Evolutionary conservation across 495 filamentous ascomycete genomes (phyloP).

Genomic region (Talaromyces borbonicus): DNA sequence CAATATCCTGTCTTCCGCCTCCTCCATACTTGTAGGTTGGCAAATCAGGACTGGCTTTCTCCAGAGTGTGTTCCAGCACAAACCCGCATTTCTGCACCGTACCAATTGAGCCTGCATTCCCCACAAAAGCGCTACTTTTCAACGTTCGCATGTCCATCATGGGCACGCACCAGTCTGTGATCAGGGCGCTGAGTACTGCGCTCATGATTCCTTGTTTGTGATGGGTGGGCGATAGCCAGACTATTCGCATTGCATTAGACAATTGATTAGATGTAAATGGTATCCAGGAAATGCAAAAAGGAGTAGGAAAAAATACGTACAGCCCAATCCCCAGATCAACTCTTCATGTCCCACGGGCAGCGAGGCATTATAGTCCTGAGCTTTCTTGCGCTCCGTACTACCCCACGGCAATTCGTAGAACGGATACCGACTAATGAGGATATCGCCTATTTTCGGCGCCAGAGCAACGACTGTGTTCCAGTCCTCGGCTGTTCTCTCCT

Average conservation of each 20-base stretch:
- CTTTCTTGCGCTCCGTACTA: slow-evolving; percentile 11
- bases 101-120: slow-evolving; percentile 16
- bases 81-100: slow-evolving; percentile 20
- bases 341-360: slow-evolving; percentile 13
- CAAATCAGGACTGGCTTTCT: slow-evolving; percentile 14
- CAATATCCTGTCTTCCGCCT: slow-evolving; percentile 13
- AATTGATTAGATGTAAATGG: background rate
- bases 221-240: slow-evolving; percentile 15
- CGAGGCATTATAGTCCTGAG: slow-evolving; percentile 12
- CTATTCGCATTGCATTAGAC: slow-evolving; percentile 11
- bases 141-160: slow-evolving; percentile 17
- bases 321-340: slow-evolving; percentile 17
- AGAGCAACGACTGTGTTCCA: background rate
- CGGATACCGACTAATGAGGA: slow-evolving; percentile 12
- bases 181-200: slow-evolving; percentile 10
- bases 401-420: slow-evolving; percentile 16
- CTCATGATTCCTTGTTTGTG: slow-evolving; percentile 23
- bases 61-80: slow-evolving; percentile 1
- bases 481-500: background rate
- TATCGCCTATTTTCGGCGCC: slow-evolving; percentile 14
- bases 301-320: slow-evolving; percentile 7
- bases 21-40: slow-evolving; percentile 9
- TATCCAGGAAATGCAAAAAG: background rate
- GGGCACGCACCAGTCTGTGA: slow-evolving; percentile 19
- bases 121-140: slow-evolving; percentile 12